Percentiles rank a stretch among this genome's conserved stretches.
Evolutionary conservation across 176 grass and related monocot genomes (phyloP).

Genomic region (Cymbopogon citratus): DNA sequence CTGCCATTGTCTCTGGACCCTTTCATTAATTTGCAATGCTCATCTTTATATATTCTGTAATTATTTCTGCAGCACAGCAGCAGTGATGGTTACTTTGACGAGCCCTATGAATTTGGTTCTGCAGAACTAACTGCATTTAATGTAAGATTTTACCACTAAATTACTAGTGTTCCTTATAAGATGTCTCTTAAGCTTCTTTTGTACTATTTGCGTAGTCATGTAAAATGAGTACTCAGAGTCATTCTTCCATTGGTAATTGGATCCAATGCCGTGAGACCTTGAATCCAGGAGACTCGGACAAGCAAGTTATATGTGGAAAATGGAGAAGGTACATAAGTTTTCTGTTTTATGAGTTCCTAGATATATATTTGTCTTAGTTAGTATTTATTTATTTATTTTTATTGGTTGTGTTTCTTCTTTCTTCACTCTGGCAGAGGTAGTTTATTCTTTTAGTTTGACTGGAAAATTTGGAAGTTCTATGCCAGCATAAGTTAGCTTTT

Average conservation of each 20-base stretch:
- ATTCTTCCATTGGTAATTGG: conserved; percentile 81
- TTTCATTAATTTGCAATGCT: conserved; percentile 11
- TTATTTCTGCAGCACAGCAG: conserved; percentile 36
- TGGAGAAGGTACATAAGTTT: conserved; percentile 79
- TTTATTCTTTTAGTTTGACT: neutral
- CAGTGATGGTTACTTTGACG: conserved; percentile 31
- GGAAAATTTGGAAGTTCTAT: no score
- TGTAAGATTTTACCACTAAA: conserved; percentile 54
- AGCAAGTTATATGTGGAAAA: conserved; percentile 67
- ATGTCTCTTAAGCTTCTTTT: conserved; percentile 37
- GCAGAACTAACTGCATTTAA: conserved; percentile 43
- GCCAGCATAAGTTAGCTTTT: neutral
- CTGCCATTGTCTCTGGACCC: neutral
- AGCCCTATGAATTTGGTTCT: conserved; percentile 45
- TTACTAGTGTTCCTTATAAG: conserved; percentile 5
- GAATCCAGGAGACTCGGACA: conserved; percentile 42
- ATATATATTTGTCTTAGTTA: conserved; percentile 11
- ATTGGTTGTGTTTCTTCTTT: neutral
- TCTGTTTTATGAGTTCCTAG: conserved; percentile 5
- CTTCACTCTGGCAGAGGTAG: neutral
- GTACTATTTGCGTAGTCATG: conserved; percentile 35
- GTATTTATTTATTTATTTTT: neutral
- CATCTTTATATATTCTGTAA: conserved; percentile 20
- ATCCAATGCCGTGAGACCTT: conserved; percentile 72
- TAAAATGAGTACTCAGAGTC: conserved; percentile 29